Evolutionary conservation across 1,284 basidiomycete genomes (phyloP), one percentile per base, ranked within the genome.

Genomic region (Grifola frondosa): DNA sequence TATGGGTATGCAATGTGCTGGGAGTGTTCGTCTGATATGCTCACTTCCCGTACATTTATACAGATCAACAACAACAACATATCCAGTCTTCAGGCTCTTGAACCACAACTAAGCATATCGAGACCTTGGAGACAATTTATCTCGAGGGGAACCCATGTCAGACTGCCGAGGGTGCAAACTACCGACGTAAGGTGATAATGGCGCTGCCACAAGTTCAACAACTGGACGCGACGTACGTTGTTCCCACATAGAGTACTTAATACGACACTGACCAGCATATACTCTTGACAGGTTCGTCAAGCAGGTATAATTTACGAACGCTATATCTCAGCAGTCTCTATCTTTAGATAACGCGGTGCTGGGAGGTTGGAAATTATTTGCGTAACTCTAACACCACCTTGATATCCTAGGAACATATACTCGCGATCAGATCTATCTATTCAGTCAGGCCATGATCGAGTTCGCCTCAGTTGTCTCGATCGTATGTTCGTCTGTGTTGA

Each of bases 101-200:
- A 91, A 44, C 63, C 71, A 1, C 79, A 97, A 61, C 77, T 97
- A 75, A 77, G 23, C 68, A 75, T n/a, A 72, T 89, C 28, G 44
- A 68, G 2, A 74, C 80, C 3, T 74, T 99, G 11, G 79, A 88
- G 60, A 99, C 97, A 1, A 76, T 99, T 7, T 99, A 99, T 64
- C 78, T 99, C 23, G 96, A 99, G 66, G 86, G 83, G 6, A 99
- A 99, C 63, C 97, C 97, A 2, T 88, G 89, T 50, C 93, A 98
- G 65, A 75, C 68, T 29, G 74, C 75, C 15, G 91, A 97, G 58
- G 86, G 81, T 54, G 69, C 79, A 1, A 80, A 77, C 15, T 99
- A 99, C 64, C 74, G 94, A 52, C 74, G 96, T 42, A 99, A 97
- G 70, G 74, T 99, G 48, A 93, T 89, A 60, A 68, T 98, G 30